phyloP scores from a whole-genome alignment of 2,329 filamentous ascomycete genomes.

The Xylaria sp. region DNA sequence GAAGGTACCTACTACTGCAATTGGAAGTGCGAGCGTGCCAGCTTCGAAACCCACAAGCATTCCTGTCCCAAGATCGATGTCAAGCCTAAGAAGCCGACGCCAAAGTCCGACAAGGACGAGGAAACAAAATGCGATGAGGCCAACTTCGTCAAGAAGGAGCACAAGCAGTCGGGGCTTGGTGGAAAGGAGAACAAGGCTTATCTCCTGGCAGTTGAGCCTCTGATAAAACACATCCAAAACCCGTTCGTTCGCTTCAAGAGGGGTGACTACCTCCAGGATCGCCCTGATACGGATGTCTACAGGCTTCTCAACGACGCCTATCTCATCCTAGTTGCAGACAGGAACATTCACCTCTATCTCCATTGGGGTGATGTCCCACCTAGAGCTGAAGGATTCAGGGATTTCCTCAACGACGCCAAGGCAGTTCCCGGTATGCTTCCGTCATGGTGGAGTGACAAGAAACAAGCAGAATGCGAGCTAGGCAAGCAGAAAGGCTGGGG shows the following conservation, averaged over 20 bases:
- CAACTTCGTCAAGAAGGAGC: too few species aligned
- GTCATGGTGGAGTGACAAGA: constrained; percentile 50
- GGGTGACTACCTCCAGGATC: constrained; percentile 51
- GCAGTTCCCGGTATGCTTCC: constrained; percentile 45
- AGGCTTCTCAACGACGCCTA: constrained; percentile 54
- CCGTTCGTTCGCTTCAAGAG: constrained; percentile 50
- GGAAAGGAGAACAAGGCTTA: too few species aligned
- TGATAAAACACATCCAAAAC: constrained; percentile 31
- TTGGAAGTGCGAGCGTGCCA: constrained; percentile 54
- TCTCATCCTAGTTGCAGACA: constrained; percentile 52
- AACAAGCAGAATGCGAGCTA: constrained; percentile 47
- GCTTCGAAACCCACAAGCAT: constrained; percentile 58
- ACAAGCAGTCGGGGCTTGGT: too few species aligned
- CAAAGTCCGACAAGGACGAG: too few species aligned
- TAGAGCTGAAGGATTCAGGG: constrained; percentile 43
- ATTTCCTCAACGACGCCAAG: constrained; percentile 44
- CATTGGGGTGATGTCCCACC: constrained; percentile 36
- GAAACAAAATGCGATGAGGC: too few species aligned
- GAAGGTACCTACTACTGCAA: constrained; percentile 47
- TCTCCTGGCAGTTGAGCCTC: background rate
- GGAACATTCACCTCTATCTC: constrained; percentile 37
- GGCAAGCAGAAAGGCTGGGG: constrained; percentile 41
- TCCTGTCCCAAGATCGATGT: constrained; percentile 40
- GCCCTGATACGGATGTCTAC: constrained; percentile 52
- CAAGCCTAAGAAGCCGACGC: background rate